These are phyloP conservation scores for Colletotrichum tropicicola DNA, from an alignment of 2,329 filamentous ascomycete species.

Conservation along the genomic window DNA sequence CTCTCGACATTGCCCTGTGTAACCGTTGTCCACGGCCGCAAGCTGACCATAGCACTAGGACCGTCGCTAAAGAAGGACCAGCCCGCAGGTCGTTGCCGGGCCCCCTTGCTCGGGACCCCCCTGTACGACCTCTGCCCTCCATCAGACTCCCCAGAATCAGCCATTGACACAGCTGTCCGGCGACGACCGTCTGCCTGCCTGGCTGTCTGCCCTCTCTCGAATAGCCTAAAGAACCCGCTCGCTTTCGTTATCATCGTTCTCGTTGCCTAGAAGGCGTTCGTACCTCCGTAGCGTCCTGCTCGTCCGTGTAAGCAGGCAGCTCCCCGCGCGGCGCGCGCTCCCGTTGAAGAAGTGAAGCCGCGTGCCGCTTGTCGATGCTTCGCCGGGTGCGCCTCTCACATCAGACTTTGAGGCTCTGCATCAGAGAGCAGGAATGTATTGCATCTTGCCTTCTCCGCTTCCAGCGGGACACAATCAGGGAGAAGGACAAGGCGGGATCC, in stretches of 20 bases:
- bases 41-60: constrained; percentile 25
- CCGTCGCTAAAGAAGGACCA: constrained; percentile 23
- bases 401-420: constrained; percentile 27
- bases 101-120: constrained; percentile 23
- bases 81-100: constrained; percentile 5
- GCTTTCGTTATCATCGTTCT: neutral
- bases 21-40: neutral
- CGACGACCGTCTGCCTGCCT: neutral
- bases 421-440: constrained; percentile 15
- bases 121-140: constrained; percentile 28
- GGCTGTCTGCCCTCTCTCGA: neutral
- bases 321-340: neutral
- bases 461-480: neutral
- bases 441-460: neutral
- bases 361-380: neutral
- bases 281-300: neutral
- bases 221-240: neutral
- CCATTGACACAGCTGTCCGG: neutral
- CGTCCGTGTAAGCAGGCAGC: neutral
- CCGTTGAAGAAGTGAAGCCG: constrained; percentile 11
- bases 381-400: neutral
- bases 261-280: neutral
- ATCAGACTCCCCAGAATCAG: constrained; percentile 12
- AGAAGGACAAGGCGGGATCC: constrained; percentile 1
- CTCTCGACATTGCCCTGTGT: constrained; percentile 2